phyloP scores from a whole-genome alignment of 1,284 basidiomycete species.

The Trichosporon sp. region DNA sequence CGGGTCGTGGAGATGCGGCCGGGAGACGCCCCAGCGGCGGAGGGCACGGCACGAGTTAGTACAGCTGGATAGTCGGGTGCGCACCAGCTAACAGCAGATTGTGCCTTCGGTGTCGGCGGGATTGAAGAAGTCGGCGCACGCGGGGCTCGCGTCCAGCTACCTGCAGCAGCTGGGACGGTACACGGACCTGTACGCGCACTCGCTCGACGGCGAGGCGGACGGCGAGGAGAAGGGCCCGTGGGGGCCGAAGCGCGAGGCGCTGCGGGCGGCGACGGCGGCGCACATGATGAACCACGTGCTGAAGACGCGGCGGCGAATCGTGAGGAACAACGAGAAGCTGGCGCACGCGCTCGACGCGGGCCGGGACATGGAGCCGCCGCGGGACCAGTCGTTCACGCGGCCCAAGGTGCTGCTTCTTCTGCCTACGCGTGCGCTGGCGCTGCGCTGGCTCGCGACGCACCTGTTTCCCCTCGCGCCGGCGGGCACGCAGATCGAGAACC shows the following conservation, averaged over 20 bases:
- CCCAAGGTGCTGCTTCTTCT: conserved; percentile 88
- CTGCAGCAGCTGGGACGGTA: conserved; percentile 56
- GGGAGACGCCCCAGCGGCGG: conserved; percentile 39
- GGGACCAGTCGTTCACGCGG: conserved; percentile 96
- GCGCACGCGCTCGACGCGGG: conserved; percentile 55
- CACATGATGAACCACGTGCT: conserved; percentile 80
- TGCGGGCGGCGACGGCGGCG: conserved; percentile 64
- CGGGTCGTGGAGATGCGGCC: conserved; percentile 56
- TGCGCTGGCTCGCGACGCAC: conserved; percentile 67
- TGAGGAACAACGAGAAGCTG: conserved; percentile 90
- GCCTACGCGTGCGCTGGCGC: conserved; percentile 85
- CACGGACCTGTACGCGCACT: conserved; percentile 69
- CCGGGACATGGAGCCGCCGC: conserved; percentile 56
- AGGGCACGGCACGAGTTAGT: conserved; percentile 41
- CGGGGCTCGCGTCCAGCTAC: conserved; percentile 57
- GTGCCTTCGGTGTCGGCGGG: conserved; percentile 55
- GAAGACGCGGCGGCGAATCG: conserved; percentile 86
- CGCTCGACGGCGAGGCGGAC: conserved; percentile 53
- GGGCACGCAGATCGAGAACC: conserved; percentile 74
- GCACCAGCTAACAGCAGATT: conserved; percentile 52
- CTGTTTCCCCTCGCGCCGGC: conserved; percentile 63
- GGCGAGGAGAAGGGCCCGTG: conserved; percentile 36
- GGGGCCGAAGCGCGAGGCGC: conserved; percentile 43
- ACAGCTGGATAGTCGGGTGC: too few relatives aligned
- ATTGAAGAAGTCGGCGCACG: conserved; percentile 24